Base-by-base conservation (phyloP, 441 rosid species). In the Syzygium malaccense region DNA sequence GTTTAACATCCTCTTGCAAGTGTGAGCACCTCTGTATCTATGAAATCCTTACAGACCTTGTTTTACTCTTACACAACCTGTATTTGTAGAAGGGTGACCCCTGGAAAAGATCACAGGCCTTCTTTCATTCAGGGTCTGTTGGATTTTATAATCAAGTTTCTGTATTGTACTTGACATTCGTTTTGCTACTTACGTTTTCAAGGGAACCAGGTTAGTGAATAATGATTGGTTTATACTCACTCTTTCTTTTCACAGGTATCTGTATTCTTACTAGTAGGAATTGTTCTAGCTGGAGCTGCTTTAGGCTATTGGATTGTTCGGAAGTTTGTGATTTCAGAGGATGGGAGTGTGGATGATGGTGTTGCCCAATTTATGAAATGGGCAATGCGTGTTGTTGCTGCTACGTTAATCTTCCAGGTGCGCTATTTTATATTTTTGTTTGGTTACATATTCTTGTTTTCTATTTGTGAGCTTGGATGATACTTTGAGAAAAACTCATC, bases 361-460 rank as follows among this genome's bases (percentile, higher is more conserved):
- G 93, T 97, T 78, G 99, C 98, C 13, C 97, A 95, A 87, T 98
- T 98, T 90, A 98, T 96, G 87, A 98, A 97, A 95, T 97, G 98
- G 97, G 94, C 97, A 26, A 96, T 95, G 96, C 95, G 98, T 55
- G 89, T 95, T 51, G 45, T 97, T 91, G 98, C 96, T 30, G 90
- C 95, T 48, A 92, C 94, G 10, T 94, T 95, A 78, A 94, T 98
- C 89, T 93, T 95, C 85, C 98, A 95, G 99, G 99, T 96, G 49
- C 88, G 88, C 68, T 41, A 87, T 64, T 87, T 45, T 55, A 37
- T 58, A 45, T 86, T 71, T 57, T 75, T 75, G 71, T 80, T 85
- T 71, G n/a, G 18, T 53, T 54, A 12, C 51, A 75, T 87, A 83
- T 88, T 89, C 55, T 75, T 85, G 55, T 25, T 86, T 60, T 87